Base-by-base conservation (phyloP, 495 filamentous ascomycete genomes). In the Penicillium canariense region DNA sequence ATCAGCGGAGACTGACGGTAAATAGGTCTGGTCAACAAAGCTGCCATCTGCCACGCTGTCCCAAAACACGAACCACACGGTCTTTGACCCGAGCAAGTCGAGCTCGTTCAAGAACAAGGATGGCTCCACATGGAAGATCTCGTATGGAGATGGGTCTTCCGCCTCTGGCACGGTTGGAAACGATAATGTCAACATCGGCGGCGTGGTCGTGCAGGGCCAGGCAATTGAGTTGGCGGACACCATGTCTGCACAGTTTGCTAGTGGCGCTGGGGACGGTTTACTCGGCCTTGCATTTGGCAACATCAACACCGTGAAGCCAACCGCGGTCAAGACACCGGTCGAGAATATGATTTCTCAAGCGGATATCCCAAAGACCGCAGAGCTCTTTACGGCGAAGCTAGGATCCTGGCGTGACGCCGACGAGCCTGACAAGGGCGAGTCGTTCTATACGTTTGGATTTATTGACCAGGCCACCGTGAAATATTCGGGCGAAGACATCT, bases 401-500 rank as follows among this genome's bases (percentile, higher is more conserved):
- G 86, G 85, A 54, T 85, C 79, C 49, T 81, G 78, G 70, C 78
- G 82, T 20, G 83, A 87, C 67, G 59, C 71, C 26, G 65, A 77
- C 36, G 80, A 82, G 44, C 69, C 68, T 0, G 74, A 78, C 50
- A 80, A 84, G 39, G 77, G 79, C 47, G 73, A 79, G 47, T 85
- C 83, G 2, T 91, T 91, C 75, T 91, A 88, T 71, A 91, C 88
- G 0, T 91, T 91, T 59, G 89, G 88, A 23, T 90, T 76, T 63
- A 85, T 91, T 61, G 88, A 91, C 61, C 63, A 87, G 54, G 81
- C 79, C 5, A 77, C 83, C 0, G 76, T 89, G 40, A 76, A 73
- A 38, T 72, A 72, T 6, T 78, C 79, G 0, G 81, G 76, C 26
- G 61, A 79, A 49, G 77, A 82, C 1, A 79, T 88, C 34, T 65